Conservation (phyloP, 805 yeast species). For the Wickerhamiella spandovensis region DNA sequence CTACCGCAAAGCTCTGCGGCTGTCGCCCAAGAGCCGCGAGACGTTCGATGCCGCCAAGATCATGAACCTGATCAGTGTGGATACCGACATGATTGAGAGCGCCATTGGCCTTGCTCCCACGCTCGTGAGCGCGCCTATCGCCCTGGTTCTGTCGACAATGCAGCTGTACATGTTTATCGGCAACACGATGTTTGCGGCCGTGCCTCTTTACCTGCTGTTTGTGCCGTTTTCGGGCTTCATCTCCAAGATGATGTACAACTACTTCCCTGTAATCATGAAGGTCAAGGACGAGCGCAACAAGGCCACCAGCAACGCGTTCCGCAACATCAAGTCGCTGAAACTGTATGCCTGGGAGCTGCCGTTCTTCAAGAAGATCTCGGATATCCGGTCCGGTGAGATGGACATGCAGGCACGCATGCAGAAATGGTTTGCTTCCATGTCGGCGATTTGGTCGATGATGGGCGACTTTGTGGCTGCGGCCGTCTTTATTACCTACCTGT, state of each 20-base stretch:
- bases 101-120: constrained; percentile 59
- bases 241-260: constrained; percentile 40
- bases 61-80: constrained; percentile 88
- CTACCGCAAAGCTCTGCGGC: constrained; percentile 52
- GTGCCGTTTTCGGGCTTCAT: constrained; percentile 62
- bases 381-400: constrained; percentile 79
- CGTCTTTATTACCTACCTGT: constrained; percentile 73
- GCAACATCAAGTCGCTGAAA: constrained; percentile 81
- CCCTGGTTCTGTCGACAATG: constrained; percentile 56
- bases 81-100: constrained; percentile 74
- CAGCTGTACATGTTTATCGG: constrained; percentile 66
- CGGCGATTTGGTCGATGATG: constrained; percentile 65
- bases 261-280: constrained; percentile 72
- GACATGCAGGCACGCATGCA: constrained; percentile 43
- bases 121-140: constrained; percentile 86
- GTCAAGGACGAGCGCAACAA: constrained; percentile 85
- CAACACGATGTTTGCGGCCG: constrained; percentile 84
- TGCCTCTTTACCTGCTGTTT: constrained; percentile 55
- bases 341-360: constrained; percentile 94
- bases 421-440: constrained; percentile 37
- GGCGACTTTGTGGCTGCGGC: constrained; percentile 81
- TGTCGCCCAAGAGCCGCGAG: constrained; percentile 53
- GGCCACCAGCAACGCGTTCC: constrained; percentile 69
- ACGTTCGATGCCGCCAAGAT: constrained; percentile 76
- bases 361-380: constrained; percentile 54